Percentiles rank a stretch among this genome's conserved stretches.
Conservation (phyloP, 1,284 basidiomycete genomes). For the Puccinia coronata region DNA sequence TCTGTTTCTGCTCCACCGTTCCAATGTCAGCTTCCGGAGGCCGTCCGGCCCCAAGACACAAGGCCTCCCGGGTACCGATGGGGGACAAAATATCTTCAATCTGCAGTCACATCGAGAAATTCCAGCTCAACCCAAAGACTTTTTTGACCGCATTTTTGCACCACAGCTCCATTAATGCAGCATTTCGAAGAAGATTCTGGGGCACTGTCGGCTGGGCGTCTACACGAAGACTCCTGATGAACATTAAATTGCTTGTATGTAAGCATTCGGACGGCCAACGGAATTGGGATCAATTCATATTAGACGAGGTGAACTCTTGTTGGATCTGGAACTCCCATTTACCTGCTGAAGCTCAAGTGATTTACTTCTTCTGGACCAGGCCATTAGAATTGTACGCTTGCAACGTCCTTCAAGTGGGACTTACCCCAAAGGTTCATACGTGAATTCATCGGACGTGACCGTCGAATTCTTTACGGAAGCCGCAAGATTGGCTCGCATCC, state of each 20-base stretch:
- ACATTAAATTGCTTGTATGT: neutral
- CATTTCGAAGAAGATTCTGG: neutral
- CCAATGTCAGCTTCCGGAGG: too few species aligned
- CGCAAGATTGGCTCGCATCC: neutral
- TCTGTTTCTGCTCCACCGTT: too few species aligned
- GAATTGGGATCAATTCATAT: neutral
- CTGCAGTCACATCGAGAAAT: too few species aligned
- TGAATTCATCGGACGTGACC: neutral
- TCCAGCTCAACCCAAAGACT: too few species aligned
- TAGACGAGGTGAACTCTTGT: neutral
- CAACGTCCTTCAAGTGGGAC: neutral
- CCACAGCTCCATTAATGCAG: neutral
- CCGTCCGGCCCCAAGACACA: too few species aligned
- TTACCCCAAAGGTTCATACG: neutral
- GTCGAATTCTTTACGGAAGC: neutral
- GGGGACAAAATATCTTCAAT: too few species aligned
- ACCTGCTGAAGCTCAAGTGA: too few species aligned
- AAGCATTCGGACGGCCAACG: neutral
- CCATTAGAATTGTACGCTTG: neutral
- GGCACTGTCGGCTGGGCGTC: neutral
- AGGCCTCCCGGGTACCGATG: too few species aligned
- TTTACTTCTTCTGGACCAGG: too few species aligned
- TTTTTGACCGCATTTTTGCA: too few species aligned
- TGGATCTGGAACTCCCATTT: too few species aligned
- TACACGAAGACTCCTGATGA: neutral